Evolutionary conservation across 139 green algal genomes (phyloP).

Genomic region (Penium margaritaceum): DNA sequence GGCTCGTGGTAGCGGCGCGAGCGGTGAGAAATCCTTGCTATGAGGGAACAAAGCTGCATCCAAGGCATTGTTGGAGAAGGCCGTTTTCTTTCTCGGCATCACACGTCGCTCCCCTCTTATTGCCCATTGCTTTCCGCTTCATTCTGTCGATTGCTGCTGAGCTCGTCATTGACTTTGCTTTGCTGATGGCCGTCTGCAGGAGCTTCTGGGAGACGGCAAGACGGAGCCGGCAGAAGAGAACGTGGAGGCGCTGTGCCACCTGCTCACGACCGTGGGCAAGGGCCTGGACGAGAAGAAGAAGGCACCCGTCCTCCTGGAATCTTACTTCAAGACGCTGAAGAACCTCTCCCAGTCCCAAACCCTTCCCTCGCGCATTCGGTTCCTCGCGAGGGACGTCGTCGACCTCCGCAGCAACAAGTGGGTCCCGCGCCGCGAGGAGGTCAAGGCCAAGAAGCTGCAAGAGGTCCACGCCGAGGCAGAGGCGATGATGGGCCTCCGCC

Average conservation of each 20-base stretch:
- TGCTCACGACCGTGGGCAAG: conserved; percentile 67
- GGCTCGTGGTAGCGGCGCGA: too few relatives aligned
- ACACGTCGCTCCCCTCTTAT: too few relatives aligned
- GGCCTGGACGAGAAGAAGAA: conserved; percentile 30
- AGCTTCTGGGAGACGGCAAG: conserved; percentile 48
- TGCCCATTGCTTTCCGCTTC: too few relatives aligned
- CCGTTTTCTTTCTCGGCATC: too few relatives aligned
- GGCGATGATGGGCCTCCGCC: conserved; percentile 19
- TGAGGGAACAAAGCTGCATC: too few relatives aligned
- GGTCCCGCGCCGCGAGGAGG: conserved; percentile 39
- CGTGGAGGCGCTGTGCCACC: conserved; percentile 92
- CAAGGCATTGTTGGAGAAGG: too few relatives aligned
- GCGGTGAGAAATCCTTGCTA: too few relatives aligned
- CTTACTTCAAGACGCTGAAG: conserved; percentile 38
- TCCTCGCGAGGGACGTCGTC: conserved; percentile 49
- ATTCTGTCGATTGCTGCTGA: too few relatives aligned
- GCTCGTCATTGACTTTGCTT: too few relatives aligned
- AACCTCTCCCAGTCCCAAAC: neutral
- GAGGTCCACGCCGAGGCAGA: conserved; percentile 46
- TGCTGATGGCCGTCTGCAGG: too few relatives aligned
- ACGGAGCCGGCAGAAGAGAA: conserved; percentile 72
- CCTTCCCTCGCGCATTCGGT: conserved; percentile 39
- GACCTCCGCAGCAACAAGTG: conserved; percentile 46
- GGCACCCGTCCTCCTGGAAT: conserved; percentile 22
- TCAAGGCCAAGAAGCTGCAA: conserved; percentile 47